A percentile compares a stretch with the other conserved stretches of the same genome.
phyloP scores from a whole-genome alignment of 169 alveolate species.

The Plasmodium reichenowi region DNA sequence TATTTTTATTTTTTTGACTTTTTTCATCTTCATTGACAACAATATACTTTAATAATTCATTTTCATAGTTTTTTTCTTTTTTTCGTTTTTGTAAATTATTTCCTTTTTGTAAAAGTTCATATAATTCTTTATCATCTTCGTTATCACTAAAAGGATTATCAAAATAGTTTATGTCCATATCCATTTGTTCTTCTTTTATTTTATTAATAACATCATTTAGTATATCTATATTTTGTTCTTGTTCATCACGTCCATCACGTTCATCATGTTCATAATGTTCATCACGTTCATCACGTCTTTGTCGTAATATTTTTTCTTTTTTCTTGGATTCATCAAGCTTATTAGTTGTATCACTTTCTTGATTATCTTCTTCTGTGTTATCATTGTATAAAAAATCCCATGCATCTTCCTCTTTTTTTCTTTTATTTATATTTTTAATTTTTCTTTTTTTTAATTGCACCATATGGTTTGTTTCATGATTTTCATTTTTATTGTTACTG shows the following conservation, averaged over 20 bases:
- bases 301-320: background rate
- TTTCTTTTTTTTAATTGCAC: constrained; percentile 49
- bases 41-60: constrained; percentile 49
- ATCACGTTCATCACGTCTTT: background rate
- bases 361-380: background rate
- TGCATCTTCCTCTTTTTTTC: constrained; percentile 60
- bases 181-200: constrained; percentile 45
- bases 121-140: constrained; percentile 65
- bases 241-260: background rate
- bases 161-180: constrained; percentile 36
- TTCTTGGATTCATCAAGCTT: background rate
- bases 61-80: constrained; percentile 56
- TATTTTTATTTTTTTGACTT: constrained; percentile 11
- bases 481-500: background rate
- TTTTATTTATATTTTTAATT: constrained; percentile 46
- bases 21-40: constrained; percentile 50
- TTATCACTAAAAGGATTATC: constrained; percentile 34
- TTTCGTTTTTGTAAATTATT: constrained; percentile 38
- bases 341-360: background rate
- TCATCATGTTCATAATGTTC: no score
- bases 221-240: background rate
- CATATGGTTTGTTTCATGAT: background rate
- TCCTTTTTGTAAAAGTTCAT: constrained; percentile 55
- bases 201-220: constrained; percentile 65
- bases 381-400: constrained; percentile 57